Base-by-base conservation (phyloP, 2,329 filamentous ascomycete species). In the Sclerotinia trifoliorum region DNA sequence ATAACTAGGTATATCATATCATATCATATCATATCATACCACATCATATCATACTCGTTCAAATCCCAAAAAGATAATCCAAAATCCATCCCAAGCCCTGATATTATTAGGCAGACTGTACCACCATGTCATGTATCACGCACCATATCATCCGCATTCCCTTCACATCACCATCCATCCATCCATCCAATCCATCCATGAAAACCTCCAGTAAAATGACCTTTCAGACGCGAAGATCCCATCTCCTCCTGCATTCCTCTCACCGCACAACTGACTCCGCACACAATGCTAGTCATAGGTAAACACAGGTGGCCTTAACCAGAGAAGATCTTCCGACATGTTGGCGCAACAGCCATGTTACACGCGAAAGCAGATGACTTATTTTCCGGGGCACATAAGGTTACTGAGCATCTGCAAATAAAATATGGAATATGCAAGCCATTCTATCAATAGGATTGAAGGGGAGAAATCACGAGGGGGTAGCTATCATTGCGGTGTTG, bases 351-450 rank as follows among this genome's bases (percentile, higher is more conserved):
- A 13, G 52, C 32, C 11, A 35, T 55, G 52, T 55, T 55, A 55
- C 52, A 55, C 29, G 29, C 29, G 52, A 19, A 29, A 35, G 52
- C 52, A 55, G 52, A 55, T 55, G 52, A 55, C 52, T 54, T 54
- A 6, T 51, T 39, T 39, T 35, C 35, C 35, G 35, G 35, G 8
- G 35, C 7, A 35, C 10, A 39, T 13, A 39, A 4, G 7, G 1
- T 4, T 5, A 32, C 32, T 39, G 35, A 39, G 6, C 35, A 39
- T 39, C 35, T 42, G 39, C 39, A 42, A 42, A 13, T 13, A 42
- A 42, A 42, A 13, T 32, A n/a, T n/a, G n/a, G n/a, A n/a, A n/a
- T n/a, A n/a, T 42, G 39, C 39, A 42, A 17, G 39, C 39, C 32
- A 42, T 42, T 42, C 39, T 42, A 42, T 42, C 39, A 42, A 42